Evolutionary conservation across 306 rosid species (phyloP).

Genomic region (Ziziphus jujuba): DNA sequence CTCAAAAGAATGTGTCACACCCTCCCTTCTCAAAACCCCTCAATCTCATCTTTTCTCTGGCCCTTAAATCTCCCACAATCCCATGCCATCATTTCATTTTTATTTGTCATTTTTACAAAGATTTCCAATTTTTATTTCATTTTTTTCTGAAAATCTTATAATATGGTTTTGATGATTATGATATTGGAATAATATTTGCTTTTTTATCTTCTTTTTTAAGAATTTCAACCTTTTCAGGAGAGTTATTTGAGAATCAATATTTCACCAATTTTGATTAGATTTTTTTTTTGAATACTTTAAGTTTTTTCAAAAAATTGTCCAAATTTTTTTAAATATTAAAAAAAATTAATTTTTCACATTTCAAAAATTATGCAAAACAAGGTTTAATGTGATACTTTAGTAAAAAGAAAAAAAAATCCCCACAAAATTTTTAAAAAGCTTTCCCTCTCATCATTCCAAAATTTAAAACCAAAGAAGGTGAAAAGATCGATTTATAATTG

Average conservation of each 20-base stretch:
- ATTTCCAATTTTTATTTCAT: constrained; percentile 11
- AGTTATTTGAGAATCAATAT: too few species aligned
- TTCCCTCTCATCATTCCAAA: constrained; percentile 37
- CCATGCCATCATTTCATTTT: constrained; percentile 50
- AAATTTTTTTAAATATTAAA: too few species aligned
- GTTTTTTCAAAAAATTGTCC: too few species aligned
- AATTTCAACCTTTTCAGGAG: too few species aligned
- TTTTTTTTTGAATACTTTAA: too few species aligned
- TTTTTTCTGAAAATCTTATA: constrained; percentile 16
- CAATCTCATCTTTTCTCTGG: constrained; percentile 29
- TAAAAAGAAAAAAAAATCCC: constrained; percentile 8
- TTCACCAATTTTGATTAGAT: too few species aligned
- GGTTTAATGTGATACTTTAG: too few species aligned
- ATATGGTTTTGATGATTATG: constrained; percentile 10
- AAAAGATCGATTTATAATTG: constrained; percentile 30
- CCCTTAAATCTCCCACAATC: constrained; percentile 69
- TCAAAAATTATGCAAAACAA: too few species aligned
- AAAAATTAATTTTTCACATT: too few species aligned
- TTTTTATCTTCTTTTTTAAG: too few species aligned
- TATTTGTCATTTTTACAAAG: constrained; percentile 24
- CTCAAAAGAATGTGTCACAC: constrained; percentile 39
- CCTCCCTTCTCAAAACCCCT: constrained; percentile 12
- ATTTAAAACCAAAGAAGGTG: constrained; percentile 40
- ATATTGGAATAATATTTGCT: too few species aligned
- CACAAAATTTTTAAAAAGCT: constrained; percentile 29